Base-by-base conservation (phyloP, 1,139 yeast genomes). In the Eremothecium coryli region DNA sequence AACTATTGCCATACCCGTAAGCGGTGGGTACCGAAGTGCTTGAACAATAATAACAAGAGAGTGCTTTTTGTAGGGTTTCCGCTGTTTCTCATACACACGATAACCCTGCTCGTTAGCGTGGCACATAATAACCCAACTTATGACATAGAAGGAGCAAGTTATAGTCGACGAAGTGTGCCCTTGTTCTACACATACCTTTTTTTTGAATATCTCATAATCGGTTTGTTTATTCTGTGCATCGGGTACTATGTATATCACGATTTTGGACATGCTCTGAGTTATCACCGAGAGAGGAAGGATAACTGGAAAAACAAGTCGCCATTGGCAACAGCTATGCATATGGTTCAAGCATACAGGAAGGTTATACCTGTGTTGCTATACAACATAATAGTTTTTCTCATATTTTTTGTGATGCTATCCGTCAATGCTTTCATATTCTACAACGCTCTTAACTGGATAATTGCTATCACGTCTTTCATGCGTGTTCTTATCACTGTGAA, bases 401-500 rank as follows among this genome's bases (percentile, higher is more conserved):
- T 46, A 10, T 36, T 46, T 12, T 49, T 38, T 31, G 38, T 39
- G 21, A 27, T 42, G 13, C 35, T 43, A 5, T 43, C 52, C 16
- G 44, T 38, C 23, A 37, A 47, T 14, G 38, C 44, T 5, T 33
- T 39, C 2, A 25, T 29, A 16, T 23, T 34, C 9, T 25, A 22
- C 6, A 23, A 36, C 10, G 25, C 18, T 5, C 32, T 30, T 18
- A 38, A 41, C 33, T 54, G 60, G 59, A 42, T 46, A 33, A 45
- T 38, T 29, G 41, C 41, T 26, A 30, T 51, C 3, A 32, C 48
- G n/a, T 38, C 48, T 20, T 48, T 53, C 25, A 26, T 52, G 18
- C 45, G 46, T 26, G 28, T 54, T 9, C 33, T 53, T 4, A 43
- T 55, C 11, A 51, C 57, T 3, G 56, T 53, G 5, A 55, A 51